Conservation (phyloP, 1,139 yeast genomes). For the Geotrichum citri-aurantii region DNA sequence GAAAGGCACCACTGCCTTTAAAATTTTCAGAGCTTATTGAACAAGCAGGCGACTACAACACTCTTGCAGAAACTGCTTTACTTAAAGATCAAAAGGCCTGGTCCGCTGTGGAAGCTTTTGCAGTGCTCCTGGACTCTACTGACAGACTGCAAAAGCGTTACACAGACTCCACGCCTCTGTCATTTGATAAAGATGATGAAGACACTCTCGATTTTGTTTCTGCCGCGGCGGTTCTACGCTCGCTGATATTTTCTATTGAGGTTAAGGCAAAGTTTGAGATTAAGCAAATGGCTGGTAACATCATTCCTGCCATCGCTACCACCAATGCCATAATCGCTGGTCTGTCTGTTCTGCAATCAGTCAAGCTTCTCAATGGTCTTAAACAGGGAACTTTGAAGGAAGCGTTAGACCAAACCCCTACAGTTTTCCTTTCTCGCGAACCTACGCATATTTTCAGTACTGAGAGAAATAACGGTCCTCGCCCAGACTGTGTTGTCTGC, state of each 20-base stretch:
- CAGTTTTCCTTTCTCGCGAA: conserved; percentile 36
- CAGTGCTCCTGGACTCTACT: conserved; percentile 51
- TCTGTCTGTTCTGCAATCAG: conserved; percentile 66
- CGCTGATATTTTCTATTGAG: conserved; percentile 65
- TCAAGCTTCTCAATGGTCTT: conserved; percentile 43
- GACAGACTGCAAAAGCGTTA: conserved; percentile 44
- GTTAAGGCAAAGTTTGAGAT: conserved; percentile 76
- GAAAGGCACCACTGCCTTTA: conserved; percentile 64
- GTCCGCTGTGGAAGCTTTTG: conserved; percentile 58
- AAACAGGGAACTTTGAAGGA: conserved; percentile 12
- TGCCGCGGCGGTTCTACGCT: conserved; percentile 80
- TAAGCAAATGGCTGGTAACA: conserved; percentile 94
- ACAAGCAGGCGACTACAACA: conserved; percentile 15
- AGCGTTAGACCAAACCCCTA: conserved; percentile 3
- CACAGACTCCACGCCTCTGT: conserved; percentile 35
- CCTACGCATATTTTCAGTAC: conserved; percentile 65
- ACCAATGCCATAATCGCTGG: conserved; percentile 96
- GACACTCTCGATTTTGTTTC: conserved; percentile 86
- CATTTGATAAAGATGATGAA: conserved; percentile 91
- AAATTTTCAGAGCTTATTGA: conserved; percentile 30
- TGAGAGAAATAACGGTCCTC: conserved; percentile 56
- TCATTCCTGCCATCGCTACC: conserved; percentile 97
- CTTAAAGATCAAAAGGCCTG: conserved; percentile 57
- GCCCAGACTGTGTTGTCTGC: conserved; percentile 67
- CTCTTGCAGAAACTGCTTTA: conserved; percentile 29